Percentiles rank a stretch among this genome's conserved stretches.
These are phyloP conservation scores for Gypsophila paniculata DNA, from an alignment of 179 eudicot genomes.

Conservation along the genomic window DNA sequence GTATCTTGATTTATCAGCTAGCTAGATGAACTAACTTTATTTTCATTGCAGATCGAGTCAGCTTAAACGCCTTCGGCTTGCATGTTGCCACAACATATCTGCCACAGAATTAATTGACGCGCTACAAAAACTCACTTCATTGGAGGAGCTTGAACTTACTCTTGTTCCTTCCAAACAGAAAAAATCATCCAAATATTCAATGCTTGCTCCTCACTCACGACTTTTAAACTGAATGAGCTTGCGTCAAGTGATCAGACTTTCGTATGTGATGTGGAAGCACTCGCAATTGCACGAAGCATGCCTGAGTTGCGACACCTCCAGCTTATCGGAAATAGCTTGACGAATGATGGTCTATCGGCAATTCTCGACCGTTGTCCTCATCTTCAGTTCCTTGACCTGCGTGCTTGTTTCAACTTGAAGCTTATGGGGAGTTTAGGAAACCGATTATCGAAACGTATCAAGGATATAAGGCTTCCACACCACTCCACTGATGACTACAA, in stretches of 20 bases:
- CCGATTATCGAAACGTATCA: constrained; percentile 44
- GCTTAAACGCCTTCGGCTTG: constrained; percentile 55
- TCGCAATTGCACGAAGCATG: constrained; percentile 60
- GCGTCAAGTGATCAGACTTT: constrained; percentile 24
- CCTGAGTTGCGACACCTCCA: constrained; percentile 50
- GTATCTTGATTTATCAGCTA: neutral
- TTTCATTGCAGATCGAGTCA: constrained; percentile 42
- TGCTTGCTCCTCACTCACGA: constrained; percentile 45
- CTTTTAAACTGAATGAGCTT: constrained; percentile 41
- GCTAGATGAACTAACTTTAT: neutral
- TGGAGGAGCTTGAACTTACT: constrained; percentile 61
- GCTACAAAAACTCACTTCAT: constrained; percentile 36
- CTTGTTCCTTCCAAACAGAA: constrained; percentile 23
- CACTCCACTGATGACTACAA: constrained; percentile 51
- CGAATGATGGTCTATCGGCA: constrained; percentile 57
- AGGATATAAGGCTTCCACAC: constrained; percentile 36
- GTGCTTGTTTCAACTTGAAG: constrained; percentile 49
- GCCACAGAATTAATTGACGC: constrained; percentile 37
- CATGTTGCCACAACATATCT: constrained; percentile 36
- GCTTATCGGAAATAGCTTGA: constrained; percentile 58
- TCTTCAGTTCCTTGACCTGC: constrained; percentile 69
- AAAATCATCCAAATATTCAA: constrained; percentile 34
- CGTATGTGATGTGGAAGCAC: constrained; percentile 45
- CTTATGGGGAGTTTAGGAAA: constrained; percentile 30
- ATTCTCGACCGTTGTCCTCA: constrained; percentile 51